A percentile compares a stretch with the other conserved stretches of the same genome.
Evolutionary conservation across 257 asterid species (phyloP).

Genomic region (Gentiana straminea): DNA sequence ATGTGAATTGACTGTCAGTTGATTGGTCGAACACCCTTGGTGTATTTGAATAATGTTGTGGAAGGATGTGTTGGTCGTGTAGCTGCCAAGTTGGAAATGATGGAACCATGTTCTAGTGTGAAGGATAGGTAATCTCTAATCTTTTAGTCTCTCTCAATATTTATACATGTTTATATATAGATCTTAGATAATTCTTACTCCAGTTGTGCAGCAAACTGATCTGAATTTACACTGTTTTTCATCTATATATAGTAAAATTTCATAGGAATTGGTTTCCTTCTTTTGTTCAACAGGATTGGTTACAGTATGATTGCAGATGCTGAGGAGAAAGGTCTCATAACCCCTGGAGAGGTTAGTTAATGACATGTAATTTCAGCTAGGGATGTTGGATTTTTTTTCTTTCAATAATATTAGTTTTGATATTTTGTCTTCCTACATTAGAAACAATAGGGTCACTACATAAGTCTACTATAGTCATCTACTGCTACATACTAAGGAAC

Average conservation of each 20-base stretch:
- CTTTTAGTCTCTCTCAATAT: slow-evolving; percentile 4
- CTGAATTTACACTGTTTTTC: neutral
- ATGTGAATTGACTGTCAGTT: slow-evolving; percentile 24
- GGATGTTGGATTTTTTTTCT: neutral
- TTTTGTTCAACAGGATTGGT: slow-evolving; percentile 55
- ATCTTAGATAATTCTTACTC: neutral
- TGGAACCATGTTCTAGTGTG: slow-evolving; percentile 99
- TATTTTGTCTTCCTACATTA: neutral
- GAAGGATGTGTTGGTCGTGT: slow-evolving; percentile 92
- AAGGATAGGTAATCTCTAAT: slow-evolving; percentile 63
- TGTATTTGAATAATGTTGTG: slow-evolving; percentile 74
- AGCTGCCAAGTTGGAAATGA: slow-evolving; percentile 91
- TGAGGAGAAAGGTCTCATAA: slow-evolving; percentile 66
- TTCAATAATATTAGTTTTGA: neutral
- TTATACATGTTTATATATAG: neutral
- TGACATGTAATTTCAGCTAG: neutral
- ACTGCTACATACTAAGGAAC: too few relatives aligned
- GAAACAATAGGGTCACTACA: too few relatives aligned
- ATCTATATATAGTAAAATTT: neutral
- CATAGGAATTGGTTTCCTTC: neutral
- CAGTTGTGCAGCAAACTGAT: slow-evolving; percentile 1
- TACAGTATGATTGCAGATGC: slow-evolving; percentile 95
- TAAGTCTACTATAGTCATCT: too few relatives aligned
- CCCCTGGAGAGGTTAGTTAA: slow-evolving; percentile 66
- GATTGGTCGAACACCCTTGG: slow-evolving; percentile 93